Conservation (phyloP, 192 early-diverging fungal species). For the Coemansia sp. region DNA sequence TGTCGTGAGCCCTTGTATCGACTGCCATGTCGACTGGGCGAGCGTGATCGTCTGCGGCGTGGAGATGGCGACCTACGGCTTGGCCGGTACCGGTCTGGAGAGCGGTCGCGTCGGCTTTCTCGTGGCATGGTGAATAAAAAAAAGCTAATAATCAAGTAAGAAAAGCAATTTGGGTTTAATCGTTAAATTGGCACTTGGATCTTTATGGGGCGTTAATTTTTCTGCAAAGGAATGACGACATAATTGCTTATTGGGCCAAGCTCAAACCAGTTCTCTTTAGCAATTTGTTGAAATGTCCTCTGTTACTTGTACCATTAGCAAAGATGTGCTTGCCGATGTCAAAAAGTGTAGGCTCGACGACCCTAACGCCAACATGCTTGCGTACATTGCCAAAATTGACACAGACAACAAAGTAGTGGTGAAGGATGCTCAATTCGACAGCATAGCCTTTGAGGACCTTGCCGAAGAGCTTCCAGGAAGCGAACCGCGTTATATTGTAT, state of each 20-base stretch:
- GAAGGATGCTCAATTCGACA: conserved; percentile 30
- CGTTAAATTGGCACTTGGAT: neutral
- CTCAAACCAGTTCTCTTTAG: neutral
- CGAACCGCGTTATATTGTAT: conserved; percentile 57
- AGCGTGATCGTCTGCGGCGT: conserved; percentile 20
- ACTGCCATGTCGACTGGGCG: conserved; percentile 25
- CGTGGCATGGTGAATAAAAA: conserved; percentile 23
- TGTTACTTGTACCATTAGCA: conserved; percentile 23
- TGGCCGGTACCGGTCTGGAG: conserved; percentile 10
- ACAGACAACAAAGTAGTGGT: conserved; percentile 49
- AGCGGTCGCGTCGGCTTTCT: conserved; percentile 22
- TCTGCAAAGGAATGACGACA: too few species aligned
- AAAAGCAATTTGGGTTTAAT: neutral
- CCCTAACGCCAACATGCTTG: conserved; percentile 13
- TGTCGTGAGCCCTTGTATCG: conserved; percentile 3
- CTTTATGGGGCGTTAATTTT: too few species aligned
- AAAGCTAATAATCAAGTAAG: neutral
- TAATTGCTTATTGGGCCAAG: neutral
- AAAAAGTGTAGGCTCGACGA: conserved; percentile 28
- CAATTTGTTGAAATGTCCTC: conserved; percentile 7
- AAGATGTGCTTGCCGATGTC: conserved; percentile 15
- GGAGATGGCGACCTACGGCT: conserved; percentile 18
- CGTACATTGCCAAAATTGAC: conserved; percentile 56
- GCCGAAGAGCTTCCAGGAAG: conserved; percentile 65
- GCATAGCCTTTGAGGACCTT: conserved; percentile 55